phyloP scores from a whole-genome alignment of 352 stramenopile genomes.

The Phytophthora quininea region DNA sequence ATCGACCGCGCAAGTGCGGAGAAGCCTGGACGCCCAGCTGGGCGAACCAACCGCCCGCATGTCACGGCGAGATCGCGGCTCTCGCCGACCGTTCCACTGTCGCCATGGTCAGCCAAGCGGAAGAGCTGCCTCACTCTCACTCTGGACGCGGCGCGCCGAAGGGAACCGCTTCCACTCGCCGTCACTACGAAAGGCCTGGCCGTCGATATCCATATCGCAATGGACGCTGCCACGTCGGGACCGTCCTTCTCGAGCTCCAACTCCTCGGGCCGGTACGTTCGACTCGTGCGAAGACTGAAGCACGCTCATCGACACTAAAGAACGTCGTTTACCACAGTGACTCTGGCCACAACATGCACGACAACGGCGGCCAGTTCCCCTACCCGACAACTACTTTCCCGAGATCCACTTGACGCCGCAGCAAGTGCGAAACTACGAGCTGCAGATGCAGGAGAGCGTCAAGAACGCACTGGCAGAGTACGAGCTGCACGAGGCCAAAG shows the following conservation, averaged over 20 bases:
- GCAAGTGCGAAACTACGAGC: slow-evolving; percentile 40
- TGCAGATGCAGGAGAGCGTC: slow-evolving; percentile 44
- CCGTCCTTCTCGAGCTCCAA: slow-evolving; percentile 24
- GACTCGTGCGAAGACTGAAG: no score
- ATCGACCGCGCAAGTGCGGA: neutral
- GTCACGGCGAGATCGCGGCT: neutral
- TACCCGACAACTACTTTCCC: slow-evolving; percentile 51
- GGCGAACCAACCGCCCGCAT: neutral
- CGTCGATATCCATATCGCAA: neutral
- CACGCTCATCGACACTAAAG: no score
- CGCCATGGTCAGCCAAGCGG: neutral
- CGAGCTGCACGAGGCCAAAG: slow-evolving; percentile 46
- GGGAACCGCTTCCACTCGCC: neutral
- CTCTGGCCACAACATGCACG: slow-evolving; percentile 16
- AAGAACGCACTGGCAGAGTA: slow-evolving; percentile 47
- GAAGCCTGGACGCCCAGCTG: neutral
- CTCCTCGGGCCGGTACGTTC: slow-evolving; percentile 27
- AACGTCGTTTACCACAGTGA: slow-evolving; percentile 13
- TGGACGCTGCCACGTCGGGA: neutral
- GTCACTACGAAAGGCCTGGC: neutral
- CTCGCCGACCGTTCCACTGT: neutral
- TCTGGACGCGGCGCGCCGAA: neutral
- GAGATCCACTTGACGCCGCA: slow-evolving; percentile 34
- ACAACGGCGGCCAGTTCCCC: slow-evolving; percentile 41
- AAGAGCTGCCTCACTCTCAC: slow-evolving; percentile 5